Percentiles rank a stretch among this genome's conserved stretches.
phyloP scores from a whole-genome alignment of 495 filamentous ascomycete genomes.

The Thermothielavioides terrestris region DNA sequence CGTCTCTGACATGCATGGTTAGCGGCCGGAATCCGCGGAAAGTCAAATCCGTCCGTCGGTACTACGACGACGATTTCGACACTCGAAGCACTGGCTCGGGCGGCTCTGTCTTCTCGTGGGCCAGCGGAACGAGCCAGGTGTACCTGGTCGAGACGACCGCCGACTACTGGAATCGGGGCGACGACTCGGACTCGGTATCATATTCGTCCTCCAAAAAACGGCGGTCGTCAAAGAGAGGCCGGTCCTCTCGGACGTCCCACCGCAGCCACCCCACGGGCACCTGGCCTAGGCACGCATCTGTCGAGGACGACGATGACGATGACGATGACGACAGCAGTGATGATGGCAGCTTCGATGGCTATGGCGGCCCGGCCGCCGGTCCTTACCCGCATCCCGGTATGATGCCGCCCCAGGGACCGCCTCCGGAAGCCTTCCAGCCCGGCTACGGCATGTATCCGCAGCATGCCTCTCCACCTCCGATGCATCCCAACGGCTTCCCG shows the following conservation, averaged over 20 bases:
- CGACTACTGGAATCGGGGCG: constrained; percentile 9
- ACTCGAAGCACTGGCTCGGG: constrained; percentile 13
- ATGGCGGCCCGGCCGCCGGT: neutral
- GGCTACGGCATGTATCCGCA: constrained; percentile 1
- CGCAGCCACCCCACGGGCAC: neutral
- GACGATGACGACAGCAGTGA: constrained; percentile 7
- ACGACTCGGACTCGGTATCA: neutral
- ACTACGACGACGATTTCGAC: constrained; percentile 16
- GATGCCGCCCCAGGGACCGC: constrained; percentile 2
- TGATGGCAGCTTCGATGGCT: constrained; percentile 3
- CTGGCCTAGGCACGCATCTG: neutral
- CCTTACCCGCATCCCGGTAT: constrained; percentile 4
- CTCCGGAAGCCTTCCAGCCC: constrained; percentile 13
- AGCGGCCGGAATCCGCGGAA: constrained; percentile 18
- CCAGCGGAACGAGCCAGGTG: constrained; percentile 9
- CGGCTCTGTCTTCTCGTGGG: constrained; percentile 12
- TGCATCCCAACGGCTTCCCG: neutral
- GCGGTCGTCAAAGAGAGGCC: neutral
- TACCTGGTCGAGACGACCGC: constrained; percentile 11
- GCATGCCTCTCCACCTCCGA: neutral
- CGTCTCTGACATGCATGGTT: too few species aligned
- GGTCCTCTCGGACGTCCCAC: constrained; percentile 1
- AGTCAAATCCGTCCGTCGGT: constrained; percentile 19
- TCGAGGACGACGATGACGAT: constrained; percentile 11
- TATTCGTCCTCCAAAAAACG: neutral